Evolutionary conservation across 768 basidiomycete species (phyloP).

Genomic region (Serendipita sp.): DNA sequence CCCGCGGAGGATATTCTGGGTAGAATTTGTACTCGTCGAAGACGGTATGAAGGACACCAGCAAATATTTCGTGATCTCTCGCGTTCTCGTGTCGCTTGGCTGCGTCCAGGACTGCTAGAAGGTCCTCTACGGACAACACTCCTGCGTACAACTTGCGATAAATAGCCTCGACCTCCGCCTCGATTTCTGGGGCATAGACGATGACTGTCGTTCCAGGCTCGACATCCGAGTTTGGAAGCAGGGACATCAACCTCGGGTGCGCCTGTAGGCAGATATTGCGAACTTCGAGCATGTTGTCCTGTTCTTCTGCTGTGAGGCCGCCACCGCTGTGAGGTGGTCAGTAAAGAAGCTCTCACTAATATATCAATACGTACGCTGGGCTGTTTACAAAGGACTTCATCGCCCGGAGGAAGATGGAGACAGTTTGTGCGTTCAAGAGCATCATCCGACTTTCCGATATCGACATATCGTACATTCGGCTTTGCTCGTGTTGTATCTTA

Average conservation of each 20-base stretch:
- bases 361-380: not conserved
- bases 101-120: constrained; percentile 72
- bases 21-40: constrained; percentile 99
- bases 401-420: constrained; percentile 82
- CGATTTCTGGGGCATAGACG: constrained; percentile 74
- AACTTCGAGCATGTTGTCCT: constrained; percentile 77
- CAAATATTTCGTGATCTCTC: constrained; percentile 89
- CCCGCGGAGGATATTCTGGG: constrained; percentile 85
- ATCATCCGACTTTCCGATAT: constrained; percentile 66
- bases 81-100: constrained; percentile 68
- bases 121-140: constrained; percentile 85
- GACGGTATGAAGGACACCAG: constrained; percentile 98
- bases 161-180: constrained; percentile 83
- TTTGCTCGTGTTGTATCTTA: constrained; percentile 75
- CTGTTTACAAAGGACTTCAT: constrained; percentile 50
- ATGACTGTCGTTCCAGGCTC: constrained; percentile 88
- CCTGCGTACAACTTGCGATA: constrained; percentile 99
- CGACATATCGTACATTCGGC: constrained; percentile 54
- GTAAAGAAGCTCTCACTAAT: not conserved
- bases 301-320: constrained; percentile 59
- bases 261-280: constrained; percentile 87
- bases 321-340: constrained; percentile 35
- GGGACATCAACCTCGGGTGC: constrained; percentile 89
- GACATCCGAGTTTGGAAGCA: constrained; percentile 66
- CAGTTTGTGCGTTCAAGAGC: constrained; percentile 71